Conservation (phyloP, 228 moss, liverwort and hornwort species). For the Sphagnum fallax region DNA sequence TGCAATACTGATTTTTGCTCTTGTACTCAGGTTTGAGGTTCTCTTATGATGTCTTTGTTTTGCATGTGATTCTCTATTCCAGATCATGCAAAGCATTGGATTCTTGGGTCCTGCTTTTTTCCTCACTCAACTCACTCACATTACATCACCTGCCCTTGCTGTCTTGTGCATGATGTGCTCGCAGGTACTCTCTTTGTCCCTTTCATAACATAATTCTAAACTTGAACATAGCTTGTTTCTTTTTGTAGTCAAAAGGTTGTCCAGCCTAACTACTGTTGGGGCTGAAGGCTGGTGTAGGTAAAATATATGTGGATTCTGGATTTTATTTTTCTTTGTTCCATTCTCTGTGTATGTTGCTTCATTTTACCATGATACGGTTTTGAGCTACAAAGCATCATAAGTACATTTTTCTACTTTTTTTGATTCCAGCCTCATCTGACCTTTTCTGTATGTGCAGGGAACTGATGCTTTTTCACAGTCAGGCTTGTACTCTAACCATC, state of each 20-base stretch:
- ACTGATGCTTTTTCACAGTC: slow-evolving; percentile 93
- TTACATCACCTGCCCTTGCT: slow-evolving; percentile 72
- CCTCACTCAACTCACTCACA: slow-evolving; percentile 84
- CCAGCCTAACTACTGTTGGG: too few species aligned
- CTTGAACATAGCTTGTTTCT: not conserved
- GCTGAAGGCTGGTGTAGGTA: too few species aligned
- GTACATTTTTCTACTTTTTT: too few species aligned
- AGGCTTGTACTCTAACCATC: slow-evolving; percentile 94
- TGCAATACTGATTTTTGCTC: too few species aligned
- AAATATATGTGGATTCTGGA: too few species aligned
- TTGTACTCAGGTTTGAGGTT: too few species aligned
- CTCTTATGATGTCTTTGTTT: too few species aligned
- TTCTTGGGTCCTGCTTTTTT: slow-evolving; percentile 97
- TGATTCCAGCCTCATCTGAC: too few species aligned
- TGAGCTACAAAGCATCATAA: too few species aligned
- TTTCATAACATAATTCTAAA: not conserved
- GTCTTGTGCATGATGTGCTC: slow-evolving; percentile 97
- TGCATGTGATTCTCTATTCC: slow-evolving; percentile 1
- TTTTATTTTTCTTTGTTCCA: too few species aligned
- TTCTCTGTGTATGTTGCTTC: too few species aligned
- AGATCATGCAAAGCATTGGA: slow-evolving; percentile 98
- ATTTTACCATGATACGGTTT: too few species aligned
- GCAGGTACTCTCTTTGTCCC: slow-evolving; percentile 37
- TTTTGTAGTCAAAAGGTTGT: not conserved
- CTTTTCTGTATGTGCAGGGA: slow-evolving; percentile 38